phyloP scores from a whole-genome alignment of 2,329 filamentous ascomycete species.

The Penicillium glabrum region DNA sequence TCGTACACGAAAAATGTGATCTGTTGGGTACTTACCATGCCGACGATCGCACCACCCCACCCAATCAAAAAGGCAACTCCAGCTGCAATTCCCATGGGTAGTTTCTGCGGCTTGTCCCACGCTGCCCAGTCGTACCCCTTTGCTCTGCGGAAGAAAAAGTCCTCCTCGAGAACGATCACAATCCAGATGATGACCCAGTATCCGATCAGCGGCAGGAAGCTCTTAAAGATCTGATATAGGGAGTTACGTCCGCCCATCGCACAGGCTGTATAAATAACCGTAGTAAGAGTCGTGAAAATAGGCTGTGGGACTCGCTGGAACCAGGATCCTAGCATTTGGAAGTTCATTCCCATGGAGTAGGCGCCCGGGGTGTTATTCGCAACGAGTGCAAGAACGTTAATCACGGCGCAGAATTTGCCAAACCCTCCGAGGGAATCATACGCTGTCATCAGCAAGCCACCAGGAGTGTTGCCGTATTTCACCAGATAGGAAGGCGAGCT shows the following conservation, averaged over 20 bases:
- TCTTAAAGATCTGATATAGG: constrained; percentile 46
- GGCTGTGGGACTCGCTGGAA: constrained; percentile 43
- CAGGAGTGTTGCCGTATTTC: constrained; percentile 29
- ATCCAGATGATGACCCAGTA: constrained; percentile 49
- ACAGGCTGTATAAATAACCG: constrained; percentile 44
- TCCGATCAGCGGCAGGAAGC: constrained; percentile 48
- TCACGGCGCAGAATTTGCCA: constrained; percentile 45
- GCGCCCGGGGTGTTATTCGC: constrained; percentile 47
- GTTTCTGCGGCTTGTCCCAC: constrained; percentile 39
- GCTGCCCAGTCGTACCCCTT: constrained; percentile 41
- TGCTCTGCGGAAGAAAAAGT: constrained; percentile 43
- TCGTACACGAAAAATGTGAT: neutral
- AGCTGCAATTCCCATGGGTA: constrained; percentile 45
- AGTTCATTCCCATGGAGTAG: constrained; percentile 47
- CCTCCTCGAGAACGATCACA: constrained; percentile 43
- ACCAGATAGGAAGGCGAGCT: constrained; percentile 25
- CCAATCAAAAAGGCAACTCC: constrained; percentile 38
- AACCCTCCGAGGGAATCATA: constrained; percentile 43
- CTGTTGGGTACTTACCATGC: constrained; percentile 32
- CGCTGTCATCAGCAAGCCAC: constrained; percentile 39
- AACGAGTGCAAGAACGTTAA: constrained; percentile 44
- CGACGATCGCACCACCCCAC: constrained; percentile 42
- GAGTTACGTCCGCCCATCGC: constrained; percentile 46
- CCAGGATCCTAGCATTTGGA: constrained; percentile 43
- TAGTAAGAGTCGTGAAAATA: constrained; percentile 43